These are phyloP conservation scores for Apiotrichum siamense DNA, from an alignment of 1,284 basidiomycete genomes.

Conservation along the genomic window DNA sequence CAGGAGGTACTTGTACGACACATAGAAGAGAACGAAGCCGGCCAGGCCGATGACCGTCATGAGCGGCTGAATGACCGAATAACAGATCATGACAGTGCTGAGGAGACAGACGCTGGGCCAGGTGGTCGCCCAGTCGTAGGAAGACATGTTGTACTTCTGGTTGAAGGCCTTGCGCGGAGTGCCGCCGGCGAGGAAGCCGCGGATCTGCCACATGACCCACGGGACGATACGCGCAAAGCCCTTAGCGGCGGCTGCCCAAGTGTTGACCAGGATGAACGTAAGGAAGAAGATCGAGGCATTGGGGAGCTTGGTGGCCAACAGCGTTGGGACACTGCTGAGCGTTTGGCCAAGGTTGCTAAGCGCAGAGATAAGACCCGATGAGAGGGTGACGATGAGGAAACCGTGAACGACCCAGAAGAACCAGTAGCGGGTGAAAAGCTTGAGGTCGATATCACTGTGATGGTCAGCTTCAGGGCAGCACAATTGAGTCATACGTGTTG, in stretches of 20 bases:
- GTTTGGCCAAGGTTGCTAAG: conserved; percentile 59
- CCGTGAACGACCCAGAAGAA: conserved; percentile 87
- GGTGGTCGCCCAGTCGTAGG: conserved; percentile 34
- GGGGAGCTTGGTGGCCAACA: conserved; percentile 72
- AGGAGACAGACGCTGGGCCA: conserved; percentile 43
- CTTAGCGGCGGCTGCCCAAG: conserved; percentile 66
- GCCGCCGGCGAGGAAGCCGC: conserved; percentile 72
- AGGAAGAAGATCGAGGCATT: conserved; percentile 89
- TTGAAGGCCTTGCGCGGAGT: conserved; percentile 63
- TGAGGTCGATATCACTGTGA: conserved; percentile 69
- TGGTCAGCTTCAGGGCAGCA: neutral
- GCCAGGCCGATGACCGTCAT: conserved; percentile 38
- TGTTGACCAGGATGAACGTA: conserved; percentile 55
- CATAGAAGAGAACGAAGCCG: conserved; percentile 41
- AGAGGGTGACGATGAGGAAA: conserved; percentile 78
- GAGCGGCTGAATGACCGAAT: conserved; percentile 47
- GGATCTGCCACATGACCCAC: conserved; percentile 76
- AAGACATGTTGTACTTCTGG: conserved; percentile 39
- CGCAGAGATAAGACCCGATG: conserved; percentile 70
- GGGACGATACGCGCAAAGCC: conserved; percentile 73
- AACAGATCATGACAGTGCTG: conserved; percentile 43
- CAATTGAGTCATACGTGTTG: conserved; percentile 44
- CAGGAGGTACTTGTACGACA: conserved; percentile 46
- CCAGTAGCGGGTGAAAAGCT: conserved; percentile 86
- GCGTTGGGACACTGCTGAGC: conserved; percentile 58